Conservation (phyloP, 257 asterid species). For the Asclepias syriaca region DNA sequence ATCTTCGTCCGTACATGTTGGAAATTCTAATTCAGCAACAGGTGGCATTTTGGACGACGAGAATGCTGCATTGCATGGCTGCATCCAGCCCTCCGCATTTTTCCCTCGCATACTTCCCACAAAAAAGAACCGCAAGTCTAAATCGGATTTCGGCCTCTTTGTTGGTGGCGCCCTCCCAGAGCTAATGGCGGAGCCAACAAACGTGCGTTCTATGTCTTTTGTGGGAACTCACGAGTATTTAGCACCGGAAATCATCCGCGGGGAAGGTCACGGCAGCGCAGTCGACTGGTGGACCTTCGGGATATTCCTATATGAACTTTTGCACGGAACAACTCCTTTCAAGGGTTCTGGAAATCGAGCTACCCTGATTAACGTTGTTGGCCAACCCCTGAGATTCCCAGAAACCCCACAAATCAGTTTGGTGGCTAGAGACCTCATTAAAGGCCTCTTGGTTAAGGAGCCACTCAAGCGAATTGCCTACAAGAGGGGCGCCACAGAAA, state of each 20-base stretch:
- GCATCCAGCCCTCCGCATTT: constrained; percentile 32
- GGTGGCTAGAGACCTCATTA: constrained; percentile 31
- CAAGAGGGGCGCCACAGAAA: constrained; percentile 41
- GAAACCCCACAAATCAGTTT: constrained; percentile 30
- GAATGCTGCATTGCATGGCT: constrained; percentile 24
- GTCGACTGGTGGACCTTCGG: constrained; percentile 53
- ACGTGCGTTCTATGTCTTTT: constrained; percentile 42
- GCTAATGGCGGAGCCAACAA: constrained; percentile 42
- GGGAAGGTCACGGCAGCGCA: constrained; percentile 46
- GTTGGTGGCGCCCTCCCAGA: constrained; percentile 41
- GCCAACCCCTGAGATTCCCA: constrained; percentile 39
- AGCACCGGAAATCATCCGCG: constrained; percentile 41
- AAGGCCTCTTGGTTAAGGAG: constrained; percentile 37
- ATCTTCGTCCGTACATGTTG: constrained; percentile 56
- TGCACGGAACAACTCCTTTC: constrained; percentile 44
- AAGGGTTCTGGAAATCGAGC: constrained; percentile 40
- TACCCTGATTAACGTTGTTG: constrained; percentile 33
- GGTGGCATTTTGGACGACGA: constrained; percentile 33
- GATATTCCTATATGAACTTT: constrained; percentile 36
- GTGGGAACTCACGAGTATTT: constrained; percentile 44
- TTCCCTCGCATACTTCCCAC: constrained; percentile 35
- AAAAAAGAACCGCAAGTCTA: constrained; percentile 37
- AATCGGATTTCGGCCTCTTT: constrained; percentile 37
- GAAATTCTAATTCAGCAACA: constrained; percentile 20
- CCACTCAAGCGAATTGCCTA: constrained; percentile 41